Conservation (phyloP, 2,329 filamentous ascomycete genomes). For the Penicillium sp. region DNA sequence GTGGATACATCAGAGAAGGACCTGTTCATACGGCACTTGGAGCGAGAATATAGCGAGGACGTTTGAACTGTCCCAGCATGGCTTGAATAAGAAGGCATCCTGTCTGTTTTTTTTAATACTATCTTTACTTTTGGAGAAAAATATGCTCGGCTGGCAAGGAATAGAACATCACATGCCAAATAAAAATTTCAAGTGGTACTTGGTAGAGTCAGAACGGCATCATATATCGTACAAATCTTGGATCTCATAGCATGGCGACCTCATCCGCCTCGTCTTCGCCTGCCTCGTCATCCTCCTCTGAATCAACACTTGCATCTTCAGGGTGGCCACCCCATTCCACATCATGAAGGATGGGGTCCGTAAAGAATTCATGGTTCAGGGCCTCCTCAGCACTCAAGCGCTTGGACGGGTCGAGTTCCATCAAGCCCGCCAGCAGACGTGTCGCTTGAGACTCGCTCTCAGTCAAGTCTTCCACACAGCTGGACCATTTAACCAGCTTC, state of each 20-base stretch:
- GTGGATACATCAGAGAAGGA: background rate
- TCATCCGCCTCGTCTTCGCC: constrained; percentile 45
- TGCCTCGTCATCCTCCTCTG: constrained; percentile 36
- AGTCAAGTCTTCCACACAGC: constrained; percentile 67
- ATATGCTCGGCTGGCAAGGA: background rate
- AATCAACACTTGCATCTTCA: constrained; percentile 41
- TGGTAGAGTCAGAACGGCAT: constrained; percentile 22
- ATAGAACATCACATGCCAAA: background rate
- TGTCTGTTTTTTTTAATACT: background rate
- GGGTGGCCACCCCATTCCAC: constrained; percentile 46
- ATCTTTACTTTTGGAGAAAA: background rate
- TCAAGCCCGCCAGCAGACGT: constrained; percentile 46
- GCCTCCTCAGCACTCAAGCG: constrained; percentile 50
- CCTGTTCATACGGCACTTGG: background rate
- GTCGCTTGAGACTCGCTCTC: constrained; percentile 52
- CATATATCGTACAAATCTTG: constrained; percentile 28
- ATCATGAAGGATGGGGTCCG: constrained; percentile 45
- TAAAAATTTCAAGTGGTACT: constrained; percentile 9
- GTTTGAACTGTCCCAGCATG: background rate
- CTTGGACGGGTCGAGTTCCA: constrained; percentile 50
- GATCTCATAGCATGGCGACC: constrained; percentile 42
- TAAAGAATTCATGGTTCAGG: constrained; percentile 51
- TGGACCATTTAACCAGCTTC: constrained; percentile 95
- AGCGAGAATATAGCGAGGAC: background rate
- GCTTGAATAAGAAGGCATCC: constrained; percentile 3